Evolutionary conservation across 805 yeast genomes (phyloP).

Genomic region (Schizosaccharomyces cryophilus): DNA sequence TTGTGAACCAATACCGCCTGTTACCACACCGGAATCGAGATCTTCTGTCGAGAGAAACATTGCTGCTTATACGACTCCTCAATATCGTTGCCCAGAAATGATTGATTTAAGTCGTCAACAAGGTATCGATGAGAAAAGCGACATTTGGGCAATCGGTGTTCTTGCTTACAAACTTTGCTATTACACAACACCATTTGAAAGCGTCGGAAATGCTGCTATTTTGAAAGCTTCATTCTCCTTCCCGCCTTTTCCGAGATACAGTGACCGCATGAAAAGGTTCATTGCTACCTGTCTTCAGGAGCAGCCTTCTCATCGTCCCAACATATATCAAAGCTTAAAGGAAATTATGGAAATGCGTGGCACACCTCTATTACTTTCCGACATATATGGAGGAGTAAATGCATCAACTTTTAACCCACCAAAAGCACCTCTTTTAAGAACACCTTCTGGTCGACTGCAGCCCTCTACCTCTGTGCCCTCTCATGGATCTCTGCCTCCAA

Average conservation of each 20-base stretch:
- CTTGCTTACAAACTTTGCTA: conserved; percentile 73
- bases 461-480: not conserved
- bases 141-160: conserved; percentile 92
- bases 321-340: conserved; percentile 50
- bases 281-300: not conserved
- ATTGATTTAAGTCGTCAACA: conserved; percentile 59
- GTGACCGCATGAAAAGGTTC: not conserved
- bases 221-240: not conserved
- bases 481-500: not conserved
- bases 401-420: not conserved
- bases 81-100: conserved; percentile 91
- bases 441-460: not conserved
- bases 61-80: conserved; percentile 80
- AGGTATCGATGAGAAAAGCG: conserved; percentile 78
- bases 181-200: conserved; percentile 83
- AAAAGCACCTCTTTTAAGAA: not conserved
- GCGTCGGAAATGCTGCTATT: not conserved
- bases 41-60: conserved; percentile 58
- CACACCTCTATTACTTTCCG: conserved; percentile 23
- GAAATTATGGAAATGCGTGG: conserved; percentile 40
- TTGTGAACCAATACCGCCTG: conserved; percentile 33
- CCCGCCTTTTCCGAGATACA: not conserved
- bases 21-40: conserved; percentile 48
- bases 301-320: conserved; percentile 29
- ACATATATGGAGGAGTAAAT: conserved; percentile 4